Base-by-base conservation (phyloP, 75 land plant genomes). In the Azolla pinnata region DNA sequence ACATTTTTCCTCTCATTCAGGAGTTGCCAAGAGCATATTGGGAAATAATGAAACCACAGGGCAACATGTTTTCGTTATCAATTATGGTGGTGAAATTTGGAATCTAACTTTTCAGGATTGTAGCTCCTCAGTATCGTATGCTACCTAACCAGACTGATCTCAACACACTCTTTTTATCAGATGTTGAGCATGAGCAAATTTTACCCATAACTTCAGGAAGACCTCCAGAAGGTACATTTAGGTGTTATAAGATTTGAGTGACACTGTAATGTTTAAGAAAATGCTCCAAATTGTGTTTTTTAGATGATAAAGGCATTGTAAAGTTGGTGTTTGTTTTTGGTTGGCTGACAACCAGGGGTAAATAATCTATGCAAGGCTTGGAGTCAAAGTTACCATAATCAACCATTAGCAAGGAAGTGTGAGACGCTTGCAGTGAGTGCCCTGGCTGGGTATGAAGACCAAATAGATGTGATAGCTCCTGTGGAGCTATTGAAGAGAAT, bases 381-480 rank as follows among this genome's bases (percentile, higher is more conserved):
- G 77, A 79, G 74, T 25, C 66, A 68, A 48, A 66, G 77, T 46
- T 55, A 65, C 27, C 29, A 79, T 34, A 61, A 62, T 44, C 82
- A 83, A 67, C 85, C 79, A 51, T 62, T 95, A 54, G 67, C 84
- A 31, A 79, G 85, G 54, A 95, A 80, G 69, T 82, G 97, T 63
- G 99, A 95, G 51, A 70, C 88, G 3, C 83, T 95, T 54, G 99
- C 99, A 35, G 99, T 89, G 18, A 79, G 83, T 70, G 99, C 93
- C 54, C 61, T 95, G 35, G 79, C 83, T 26, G 91, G 83, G 33
- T 85, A 86, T 71, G 91, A 84, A 25, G 99, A 95, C 65, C 85
- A 88, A 47, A 83, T 95, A 61, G 99, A 95, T 77, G 97, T 95
- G 54, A 81, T 95, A 54, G 99, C 99, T 45, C 97, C 99, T 48